Percentiles rank a stretch among this genome's conserved stretches.
Conservation (phyloP, 2,329 filamentous ascomycete genomes). For the Didymella segeticola region DNA sequence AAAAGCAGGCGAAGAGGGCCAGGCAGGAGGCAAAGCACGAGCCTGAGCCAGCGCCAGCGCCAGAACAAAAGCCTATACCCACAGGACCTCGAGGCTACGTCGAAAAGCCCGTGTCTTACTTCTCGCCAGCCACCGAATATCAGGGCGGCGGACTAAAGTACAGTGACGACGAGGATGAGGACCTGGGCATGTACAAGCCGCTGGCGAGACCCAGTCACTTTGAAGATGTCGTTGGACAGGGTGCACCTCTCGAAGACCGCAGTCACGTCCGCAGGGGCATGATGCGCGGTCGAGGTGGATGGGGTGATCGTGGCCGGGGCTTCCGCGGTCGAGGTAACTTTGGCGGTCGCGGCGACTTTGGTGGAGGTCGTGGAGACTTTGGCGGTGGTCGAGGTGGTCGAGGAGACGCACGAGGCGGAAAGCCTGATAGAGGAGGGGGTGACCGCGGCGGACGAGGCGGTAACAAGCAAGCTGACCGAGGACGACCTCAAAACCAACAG, state of each 20-base stretch:
- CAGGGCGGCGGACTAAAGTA: constrained; percentile 51
- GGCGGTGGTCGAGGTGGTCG: constrained; percentile 38
- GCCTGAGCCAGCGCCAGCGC: constrained; percentile 23
- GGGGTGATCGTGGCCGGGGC: constrained; percentile 48
- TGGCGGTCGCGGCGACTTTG: constrained; percentile 24
- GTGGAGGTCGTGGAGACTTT: constrained; percentile 26
- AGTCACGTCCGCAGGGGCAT: constrained; percentile 47
- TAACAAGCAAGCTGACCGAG: constrained; percentile 35
- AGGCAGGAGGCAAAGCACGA: constrained; percentile 40
- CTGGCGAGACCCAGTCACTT: constrained; percentile 57
- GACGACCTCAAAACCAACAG: constrained; percentile 31
- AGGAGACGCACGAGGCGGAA: constrained; percentile 12
- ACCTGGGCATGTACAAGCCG: constrained; percentile 56
- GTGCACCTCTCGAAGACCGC: constrained; percentile 46
- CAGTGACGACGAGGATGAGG: constrained; percentile 53
- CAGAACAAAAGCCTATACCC: constrained; percentile 24
- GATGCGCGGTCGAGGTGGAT: constrained; percentile 41
- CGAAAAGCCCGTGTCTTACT: constrained; percentile 26
- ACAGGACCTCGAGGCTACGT: constrained; percentile 29
- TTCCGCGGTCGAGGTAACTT: constrained; percentile 43
- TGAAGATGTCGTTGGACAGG: constrained; percentile 52
- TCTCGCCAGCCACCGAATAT: constrained; percentile 34
- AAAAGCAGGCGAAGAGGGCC: constrained; percentile 65
- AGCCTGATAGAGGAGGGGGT: constrained; percentile 23
- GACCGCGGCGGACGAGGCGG: constrained; percentile 37